Conservation (phyloP, 768 basidiomycete genomes). For the Leccinum barrowsii region DNA sequence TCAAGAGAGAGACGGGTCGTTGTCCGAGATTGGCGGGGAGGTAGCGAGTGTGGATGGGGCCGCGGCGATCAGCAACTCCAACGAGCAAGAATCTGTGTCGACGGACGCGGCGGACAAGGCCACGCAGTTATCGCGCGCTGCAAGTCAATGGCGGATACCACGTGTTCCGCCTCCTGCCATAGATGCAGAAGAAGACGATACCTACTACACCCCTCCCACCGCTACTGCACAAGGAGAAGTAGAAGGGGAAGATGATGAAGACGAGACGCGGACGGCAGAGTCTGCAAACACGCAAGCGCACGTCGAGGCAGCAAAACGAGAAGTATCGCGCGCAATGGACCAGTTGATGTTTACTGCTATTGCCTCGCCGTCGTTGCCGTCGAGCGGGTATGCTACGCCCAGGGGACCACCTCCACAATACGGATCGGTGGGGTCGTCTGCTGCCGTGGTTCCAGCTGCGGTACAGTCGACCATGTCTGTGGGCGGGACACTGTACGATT, state of each 20-base stretch:
- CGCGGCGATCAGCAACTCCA: not conserved
- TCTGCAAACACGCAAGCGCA: slow-evolving; percentile 49
- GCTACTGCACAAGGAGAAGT: not conserved
- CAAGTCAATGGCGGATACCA: slow-evolving; percentile 27
- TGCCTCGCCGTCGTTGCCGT: slow-evolving; percentile 7
- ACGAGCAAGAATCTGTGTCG: slow-evolving; percentile 11
- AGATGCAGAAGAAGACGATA: slow-evolving; percentile 20
- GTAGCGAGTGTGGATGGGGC: not conserved
- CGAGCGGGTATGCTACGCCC: slow-evolving; percentile 17
- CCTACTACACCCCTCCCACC: not conserved
- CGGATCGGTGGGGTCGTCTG: not conserved
- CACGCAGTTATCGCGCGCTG: slow-evolving; percentile 11
- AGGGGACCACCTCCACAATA: slow-evolving; percentile 11
- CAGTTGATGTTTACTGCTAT: slow-evolving; percentile 43
- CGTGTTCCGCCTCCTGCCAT: slow-evolving; percentile 40
- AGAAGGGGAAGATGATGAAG: slow-evolving; percentile 18
- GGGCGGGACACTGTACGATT: slow-evolving; percentile 13
- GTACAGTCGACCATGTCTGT: not conserved
- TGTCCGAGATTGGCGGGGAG: slow-evolving; percentile 8
- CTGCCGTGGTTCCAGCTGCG: too few relatives aligned
- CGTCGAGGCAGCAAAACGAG: slow-evolving; percentile 65
- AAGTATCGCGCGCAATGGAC: slow-evolving; percentile 63
- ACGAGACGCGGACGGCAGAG: slow-evolving; percentile 26
- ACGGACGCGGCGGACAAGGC: not conserved
- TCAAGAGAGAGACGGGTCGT: slow-evolving; percentile 8